Evolutionary conservation across 2,329 filamentous ascomycete species (phyloP), one percentile per base, ranked within the genome.

Genomic region (Tolypocladium tundrense): DNA sequence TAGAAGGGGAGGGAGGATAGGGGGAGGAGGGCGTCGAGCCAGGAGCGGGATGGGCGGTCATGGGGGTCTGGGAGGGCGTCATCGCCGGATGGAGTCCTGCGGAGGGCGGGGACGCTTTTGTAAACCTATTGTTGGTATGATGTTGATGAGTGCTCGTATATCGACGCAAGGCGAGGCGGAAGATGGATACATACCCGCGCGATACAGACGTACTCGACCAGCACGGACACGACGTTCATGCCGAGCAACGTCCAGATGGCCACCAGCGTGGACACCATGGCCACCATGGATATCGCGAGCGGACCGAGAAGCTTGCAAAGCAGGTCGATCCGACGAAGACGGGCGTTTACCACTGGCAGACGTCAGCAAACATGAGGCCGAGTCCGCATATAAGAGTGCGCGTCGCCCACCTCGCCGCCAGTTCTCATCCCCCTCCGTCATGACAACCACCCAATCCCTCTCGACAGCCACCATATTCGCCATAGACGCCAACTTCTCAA

Each of bases 391-490:
- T 16, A 39, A 4, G 37, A 39, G 5, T 16, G 2, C 4, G 9
- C 31, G 31, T 8, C 21, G 7, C 27, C n/a, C 53, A 59, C 58
- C 55, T 51, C 45, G 52, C 39, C 57, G 54, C 24, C 53, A 58
- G 13, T 53, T 45, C 27, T 56, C 48, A 19, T 60, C 56, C 2
- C 57, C 21, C 13, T 60, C 63, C 10, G 68, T 64, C 10, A 70
- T 63, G 5, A 68, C 66, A 13, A 72, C 66, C 62, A 83, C 78
- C 87, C 88, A 90, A 64, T 91, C 88, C 64, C 84, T 76, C 68
- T 91, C 88, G 0, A 91, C 79, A 0, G 88, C 77, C 1, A 91
- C 81, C 0, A 82, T 76, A 66, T 90, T 91, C 68, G 84, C 77
- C 7, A 86, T 77, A 1, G 84, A 78, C 16, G 76, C 78, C 10